These are phyloP conservation scores for Kockovaella imperatae DNA, from an alignment of 768 basidiomycete genomes.

Conservation along the genomic window DNA sequence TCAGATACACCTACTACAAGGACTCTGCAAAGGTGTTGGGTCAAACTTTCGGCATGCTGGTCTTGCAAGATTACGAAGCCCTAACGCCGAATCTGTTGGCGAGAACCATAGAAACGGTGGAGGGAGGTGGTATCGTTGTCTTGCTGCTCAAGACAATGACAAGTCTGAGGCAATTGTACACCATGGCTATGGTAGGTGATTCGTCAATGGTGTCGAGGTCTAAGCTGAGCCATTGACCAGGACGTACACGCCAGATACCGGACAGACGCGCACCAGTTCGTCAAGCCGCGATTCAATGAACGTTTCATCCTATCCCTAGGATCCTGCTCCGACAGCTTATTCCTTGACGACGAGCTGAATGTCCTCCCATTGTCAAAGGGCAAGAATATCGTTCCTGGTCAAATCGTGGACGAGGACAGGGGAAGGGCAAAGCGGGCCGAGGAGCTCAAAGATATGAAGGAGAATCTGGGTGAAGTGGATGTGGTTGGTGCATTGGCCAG, in stretches of 20 bases:
- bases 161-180: conserved; percentile 81
- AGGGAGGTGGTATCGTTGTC: conserved; percentile 76
- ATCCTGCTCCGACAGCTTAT: conserved; percentile 81
- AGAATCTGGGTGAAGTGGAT: conserved; percentile 69
- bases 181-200: conserved; percentile 65
- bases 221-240: conserved; percentile 46
- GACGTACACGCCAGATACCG: conserved; percentile 93
- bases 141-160: conserved; percentile 90
- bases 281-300: conserved; percentile 85
- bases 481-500: conserved; percentile 82
- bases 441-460: conserved; percentile 65
- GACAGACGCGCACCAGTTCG: conserved; percentile 71
- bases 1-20: conserved; percentile 97
- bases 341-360: conserved; percentile 95
- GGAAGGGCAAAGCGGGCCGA: conserved; percentile 56
- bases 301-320: conserved; percentile 96
- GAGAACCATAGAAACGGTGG: conserved; percentile 94
- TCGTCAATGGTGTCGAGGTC: neutral
- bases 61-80: conserved; percentile 96
- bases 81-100: conserved; percentile 95
- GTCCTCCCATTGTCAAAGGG: conserved; percentile 91
- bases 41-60: conserved; percentile 94
- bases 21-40: conserved; percentile 95
- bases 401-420: conserved; percentile 47
- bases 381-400: conserved; percentile 74